Conservation (phyloP, 352 stramenopile species). For the Proteromonas lacertae region DNA sequence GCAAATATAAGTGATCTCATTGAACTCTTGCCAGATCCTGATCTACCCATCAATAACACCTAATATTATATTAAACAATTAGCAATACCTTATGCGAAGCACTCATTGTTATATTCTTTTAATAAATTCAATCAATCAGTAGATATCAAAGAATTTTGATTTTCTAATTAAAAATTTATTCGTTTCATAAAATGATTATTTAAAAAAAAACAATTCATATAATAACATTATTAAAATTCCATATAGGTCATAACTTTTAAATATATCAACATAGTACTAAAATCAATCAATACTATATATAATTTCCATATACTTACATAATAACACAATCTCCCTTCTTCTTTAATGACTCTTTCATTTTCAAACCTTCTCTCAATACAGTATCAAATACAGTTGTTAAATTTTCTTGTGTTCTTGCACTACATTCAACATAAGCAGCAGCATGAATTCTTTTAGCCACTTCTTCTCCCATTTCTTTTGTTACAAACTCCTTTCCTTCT, state of each 20-base stretch:
- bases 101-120: not conserved
- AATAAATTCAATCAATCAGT: too few relatives aligned
- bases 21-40: conserved; percentile 76
- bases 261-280: too few relatives aligned
- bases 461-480: not conserved
- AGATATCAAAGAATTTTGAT: too few relatives aligned
- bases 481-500: conserved; percentile 19
- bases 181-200: too few relatives aligned
- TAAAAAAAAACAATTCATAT: too few relatives aligned
- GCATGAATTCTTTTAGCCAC: not conserved
- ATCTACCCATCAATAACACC: conserved; percentile 77
- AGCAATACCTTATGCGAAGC: conserved; percentile 3
- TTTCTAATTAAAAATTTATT: too few relatives aligned
- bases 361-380: not conserved
- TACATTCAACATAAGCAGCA: not conserved
- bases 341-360: too few relatives aligned
- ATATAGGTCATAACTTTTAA: too few relatives aligned
- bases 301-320: too few relatives aligned
- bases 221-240: too few relatives aligned
- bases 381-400: not conserved
- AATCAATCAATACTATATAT: too few relatives aligned
- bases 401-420: not conserved
- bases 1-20: conserved; percentile 99
- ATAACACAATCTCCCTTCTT: too few relatives aligned
- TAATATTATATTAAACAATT: conserved; percentile 17